Evolutionary conservation across 768 basidiomycete genomes (phyloP), one percentile per base, ranked within the genome.

Genomic region (Mycena alexandri): DNA sequence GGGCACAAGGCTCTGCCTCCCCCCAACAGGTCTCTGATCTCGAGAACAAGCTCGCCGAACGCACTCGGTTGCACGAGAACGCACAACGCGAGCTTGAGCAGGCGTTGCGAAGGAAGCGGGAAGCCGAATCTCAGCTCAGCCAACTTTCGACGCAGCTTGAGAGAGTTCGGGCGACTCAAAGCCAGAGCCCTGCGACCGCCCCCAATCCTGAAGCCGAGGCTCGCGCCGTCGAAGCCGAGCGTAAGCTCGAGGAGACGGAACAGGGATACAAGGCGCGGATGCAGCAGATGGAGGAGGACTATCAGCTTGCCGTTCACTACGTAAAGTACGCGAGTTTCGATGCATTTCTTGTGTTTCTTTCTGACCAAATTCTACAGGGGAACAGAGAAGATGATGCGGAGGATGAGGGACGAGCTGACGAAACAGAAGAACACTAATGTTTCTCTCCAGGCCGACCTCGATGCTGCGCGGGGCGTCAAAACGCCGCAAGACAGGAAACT

Each of bases 381-480:
- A 50, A 98, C 96, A 1, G 98, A 99, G 79, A 98, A 96, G 81
- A 95, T 99, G 90, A 93, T 98, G 84, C 90, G 95, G 71, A 89
- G 92, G 72, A 94, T 98, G 91, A 94, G 95, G 79, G 97, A 96
- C 63, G 98, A 99, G 75, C 81, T 98, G 63, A 92, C 87, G 71
- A 96, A 93, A 81, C 94, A 97, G 79, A 98, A 98, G 81, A 84
- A 84, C 52, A 79, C 90, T 50, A 96, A 95, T 75, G 83, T 89
- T 48, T 83, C 85, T 63, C 88, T 99, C 29, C 95, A 98, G 76
- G 79, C 86, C n/a, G 94, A 98, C 72, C 83, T 97, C 22, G 95
- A 97, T 63, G 78, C 84, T 2, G 75, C 85, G 25, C 90, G 90
- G n/a, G 85, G 86, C 64, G 87, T 87, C 52, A 84, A 83, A 70